Conservation (phyloP, 495 filamentous ascomycete species). For the Hypoxylon trugodes region DNA sequence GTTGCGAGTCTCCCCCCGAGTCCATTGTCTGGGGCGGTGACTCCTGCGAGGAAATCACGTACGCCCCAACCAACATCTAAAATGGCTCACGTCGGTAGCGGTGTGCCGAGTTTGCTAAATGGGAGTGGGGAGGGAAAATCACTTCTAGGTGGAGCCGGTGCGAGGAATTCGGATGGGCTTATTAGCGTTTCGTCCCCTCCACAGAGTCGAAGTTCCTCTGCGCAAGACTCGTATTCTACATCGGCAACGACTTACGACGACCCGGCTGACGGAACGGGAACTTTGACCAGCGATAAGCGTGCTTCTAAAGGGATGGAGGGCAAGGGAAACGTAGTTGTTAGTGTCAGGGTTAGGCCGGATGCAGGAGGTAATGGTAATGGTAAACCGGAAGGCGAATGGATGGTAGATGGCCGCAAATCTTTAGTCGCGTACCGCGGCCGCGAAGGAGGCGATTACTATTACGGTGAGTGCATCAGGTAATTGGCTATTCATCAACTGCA, state of each 20-base stretch:
- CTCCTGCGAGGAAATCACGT: slow-evolving; percentile 51
- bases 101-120: slow-evolving; percentile 78
- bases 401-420: slow-evolving; percentile 84
- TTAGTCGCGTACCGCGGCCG: slow-evolving; percentile 84
- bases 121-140: slow-evolving; percentile 79
- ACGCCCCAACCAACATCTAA: slow-evolving; percentile 53
- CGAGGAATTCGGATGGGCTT: slow-evolving; percentile 72
- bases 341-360: slow-evolving; percentile 92
- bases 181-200: slow-evolving; percentile 79
- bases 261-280: slow-evolving; percentile 57
- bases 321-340: slow-evolving; percentile 96
- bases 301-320: slow-evolving; percentile 63
- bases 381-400: slow-evolving; percentile 83
- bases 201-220: slow-evolving; percentile 87
- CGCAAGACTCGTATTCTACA: slow-evolving; percentile 88
- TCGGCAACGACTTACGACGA: slow-evolving; percentile 90
- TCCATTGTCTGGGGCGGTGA: slow-evolving; percentile 60
- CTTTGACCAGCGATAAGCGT: slow-evolving; percentile 51
- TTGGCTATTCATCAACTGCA: neutral
- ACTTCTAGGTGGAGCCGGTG: slow-evolving; percentile 63
- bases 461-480: slow-evolving; percentile 66
- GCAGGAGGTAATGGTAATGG: slow-evolving; percentile 65
- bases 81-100: slow-evolving; percentile 50
- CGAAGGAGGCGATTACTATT: slow-evolving; percentile 92
- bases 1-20: slow-evolving; percentile 65